Evolutionary conservation across 345 rosid genomes (phyloP).

Genomic region (Limnanthes douglasii): DNA sequence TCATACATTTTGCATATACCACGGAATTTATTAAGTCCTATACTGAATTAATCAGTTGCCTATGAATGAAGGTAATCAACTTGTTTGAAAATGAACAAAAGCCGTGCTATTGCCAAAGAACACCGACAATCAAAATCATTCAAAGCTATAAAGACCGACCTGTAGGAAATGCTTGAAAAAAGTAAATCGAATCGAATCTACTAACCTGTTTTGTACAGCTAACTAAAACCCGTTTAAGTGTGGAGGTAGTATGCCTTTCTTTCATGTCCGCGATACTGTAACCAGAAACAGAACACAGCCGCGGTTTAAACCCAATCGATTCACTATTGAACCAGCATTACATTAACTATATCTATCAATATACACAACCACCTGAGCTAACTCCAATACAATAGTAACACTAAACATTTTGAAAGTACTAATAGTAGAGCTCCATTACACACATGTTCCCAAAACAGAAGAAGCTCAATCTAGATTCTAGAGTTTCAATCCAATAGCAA

Average conservation of each 20-base stretch:
- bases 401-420: too few species aligned
- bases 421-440: too few species aligned
- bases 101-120: background rate
- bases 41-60: background rate
- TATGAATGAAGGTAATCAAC: background rate
- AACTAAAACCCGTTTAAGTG: slow-evolving; percentile 56
- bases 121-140: background rate
- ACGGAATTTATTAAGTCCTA: background rate
- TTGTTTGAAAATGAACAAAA: background rate
- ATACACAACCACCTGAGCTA: too few species aligned
- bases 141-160: background rate
- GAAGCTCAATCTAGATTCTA: too few species aligned
- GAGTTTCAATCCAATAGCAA: too few species aligned
- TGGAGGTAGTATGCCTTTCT: slow-evolving; percentile 50
- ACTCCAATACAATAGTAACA: too few species aligned
- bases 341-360: too few species aligned
- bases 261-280: slow-evolving; percentile 47
- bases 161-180: background rate
- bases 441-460: too few species aligned
- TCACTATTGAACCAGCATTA: too few species aligned
- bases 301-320: too few species aligned
- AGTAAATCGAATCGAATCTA: slow-evolving; percentile 4
- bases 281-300: background rate
- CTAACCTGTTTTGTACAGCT: slow-evolving; percentile 76
- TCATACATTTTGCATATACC: background rate